Evolutionary conservation across 106 monocot genomes (phyloP), one percentile per base, ranked within the genome.

Genomic region (Agapanthus africanus): DNA sequence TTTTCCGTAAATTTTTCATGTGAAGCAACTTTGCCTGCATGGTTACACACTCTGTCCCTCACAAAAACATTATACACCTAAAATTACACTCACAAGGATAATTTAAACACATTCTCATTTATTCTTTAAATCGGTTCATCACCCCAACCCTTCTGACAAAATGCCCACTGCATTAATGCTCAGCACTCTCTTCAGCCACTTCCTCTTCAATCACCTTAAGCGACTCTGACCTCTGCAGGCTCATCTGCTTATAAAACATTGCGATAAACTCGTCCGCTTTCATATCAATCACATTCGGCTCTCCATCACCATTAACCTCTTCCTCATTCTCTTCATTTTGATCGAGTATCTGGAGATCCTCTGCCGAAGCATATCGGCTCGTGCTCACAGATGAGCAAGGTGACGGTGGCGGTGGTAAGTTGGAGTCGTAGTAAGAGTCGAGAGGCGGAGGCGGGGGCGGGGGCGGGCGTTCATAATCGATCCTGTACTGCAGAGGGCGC

Each of bases 291-390:
- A n/a, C n/a, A n/a, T 21, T 23, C 63, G 37, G 8, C 46, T 47
- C 46, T 19, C 46, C 46, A 47, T 47, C 46, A 7, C 46, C 46
- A 13, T 47, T 47, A 2, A 2, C 46, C 2, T 47, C 46, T 47
- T 47, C 46, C 46, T 47, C 42, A 1, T 0, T 46, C 11, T 67
- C 47, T 19, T 47, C 67, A 7, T 39, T n/a, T 1, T 10, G 18
- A 39, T 47, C 67, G 31, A 67, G 67, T 16, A 30, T 15, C 7
- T 67, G 67, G 6, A 67, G 47, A 39, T 67, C 67, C 32, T 44
- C 67, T 5, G 75, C 67, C 0, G 75, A 75, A 3, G 75, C 75
- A 35, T 75, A 75, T 15, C 67, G 52, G 59, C 75, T 75, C 57
- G 42, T 59, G 19, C 37, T 19, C 7, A 52, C 75, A 7, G 67